Conservation (phyloP, 2,329 filamentous ascomycete species). For the Aspergillus chevalieri region DNA sequence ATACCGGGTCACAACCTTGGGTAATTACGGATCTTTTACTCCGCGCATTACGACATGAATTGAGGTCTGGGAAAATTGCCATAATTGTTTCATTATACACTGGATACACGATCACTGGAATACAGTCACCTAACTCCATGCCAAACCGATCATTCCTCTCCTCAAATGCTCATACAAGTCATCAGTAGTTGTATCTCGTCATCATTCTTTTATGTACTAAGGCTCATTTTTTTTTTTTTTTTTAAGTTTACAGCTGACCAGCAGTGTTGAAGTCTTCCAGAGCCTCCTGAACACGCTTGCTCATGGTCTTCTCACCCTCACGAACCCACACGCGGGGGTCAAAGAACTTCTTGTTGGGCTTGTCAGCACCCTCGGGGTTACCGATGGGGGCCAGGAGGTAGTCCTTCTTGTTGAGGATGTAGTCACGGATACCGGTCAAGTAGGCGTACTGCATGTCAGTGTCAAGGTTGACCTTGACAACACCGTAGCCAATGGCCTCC, state of each 20-base stretch:
- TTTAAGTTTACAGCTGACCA: constrained; percentile 60
- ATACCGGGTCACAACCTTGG: too few relatives aligned
- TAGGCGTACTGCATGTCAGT: constrained; percentile 97
- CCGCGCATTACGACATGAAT: too few relatives aligned
- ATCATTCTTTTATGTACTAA: background rate
- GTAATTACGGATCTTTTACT: too few relatives aligned
- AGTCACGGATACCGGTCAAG: constrained; percentile 87
- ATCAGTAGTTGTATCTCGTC: background rate
- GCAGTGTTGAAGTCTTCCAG: constrained; percentile 89
- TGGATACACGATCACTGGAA: too few relatives aligned
- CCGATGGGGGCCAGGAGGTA: constrained; percentile 83
- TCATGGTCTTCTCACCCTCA: constrained; percentile 93
- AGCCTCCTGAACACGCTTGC: constrained; percentile 68
- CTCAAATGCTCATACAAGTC: background rate
- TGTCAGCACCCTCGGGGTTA: constrained; percentile 91
- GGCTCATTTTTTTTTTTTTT: background rate
- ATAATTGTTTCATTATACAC: too few relatives aligned
- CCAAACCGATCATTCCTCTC: too few relatives aligned
- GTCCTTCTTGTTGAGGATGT: constrained; percentile 88
- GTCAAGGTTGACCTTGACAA: constrained; percentile 99
- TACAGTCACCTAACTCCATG: too few relatives aligned
- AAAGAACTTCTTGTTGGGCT: constrained; percentile 98
- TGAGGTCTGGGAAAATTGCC: too few relatives aligned
- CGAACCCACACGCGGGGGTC: constrained; percentile 92
- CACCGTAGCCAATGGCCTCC: constrained; percentile 83